Evolutionary conservation across 2,329 filamentous ascomycete species (phyloP).

Genomic region (Diplodia scrobiculata): DNA sequence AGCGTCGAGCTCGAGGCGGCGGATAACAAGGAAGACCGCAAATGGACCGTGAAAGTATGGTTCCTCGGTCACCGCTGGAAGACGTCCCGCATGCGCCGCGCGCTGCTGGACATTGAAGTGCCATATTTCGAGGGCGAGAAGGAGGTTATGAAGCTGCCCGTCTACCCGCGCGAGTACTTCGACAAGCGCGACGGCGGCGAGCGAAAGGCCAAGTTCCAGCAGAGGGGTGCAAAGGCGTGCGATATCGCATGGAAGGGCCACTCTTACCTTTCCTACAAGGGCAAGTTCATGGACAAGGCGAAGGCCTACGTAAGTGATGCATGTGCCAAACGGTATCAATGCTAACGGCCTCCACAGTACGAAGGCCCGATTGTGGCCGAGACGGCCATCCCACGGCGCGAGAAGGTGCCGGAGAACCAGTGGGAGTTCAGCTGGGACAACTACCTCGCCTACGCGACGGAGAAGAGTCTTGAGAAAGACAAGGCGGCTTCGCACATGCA

Average conservation of each 20-base stretch:
- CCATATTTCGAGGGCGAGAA: slow-evolving; percentile 25
- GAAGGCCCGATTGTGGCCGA: slow-evolving; percentile 19
- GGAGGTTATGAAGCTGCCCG: slow-evolving; percentile 3
- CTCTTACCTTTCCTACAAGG: slow-evolving; percentile 19
- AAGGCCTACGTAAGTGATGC: slow-evolving; percentile 10
- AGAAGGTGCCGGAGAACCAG: slow-evolving; percentile 11
- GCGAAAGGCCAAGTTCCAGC: neutral
- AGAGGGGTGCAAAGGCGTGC: slow-evolving; percentile 5
- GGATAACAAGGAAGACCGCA: neutral
- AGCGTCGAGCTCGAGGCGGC: slow-evolving; percentile 1
- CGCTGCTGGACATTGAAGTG: slow-evolving; percentile 12
- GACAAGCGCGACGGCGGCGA: slow-evolving; percentile 14
- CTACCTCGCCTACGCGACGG: slow-evolving; percentile 3
- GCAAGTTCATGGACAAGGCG: slow-evolving; percentile 11
- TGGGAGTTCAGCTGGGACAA: slow-evolving; percentile 23
- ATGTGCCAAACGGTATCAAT: neutral
- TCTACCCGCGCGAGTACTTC: slow-evolving; percentile 22
- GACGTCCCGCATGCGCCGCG: slow-evolving; percentile 11
- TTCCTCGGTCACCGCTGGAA: slow-evolving; percentile 25
- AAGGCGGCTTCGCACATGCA: neutral
- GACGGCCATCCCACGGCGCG: neutral
- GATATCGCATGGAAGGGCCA: slow-evolving; percentile 15
- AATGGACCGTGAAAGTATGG: slow-evolving; percentile 15
- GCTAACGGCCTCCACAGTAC: neutral
- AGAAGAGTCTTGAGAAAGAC: slow-evolving; percentile 2